Evolutionary conservation across 306 rosid species (phyloP).

Genomic region (Trifolium pratense): DNA sequence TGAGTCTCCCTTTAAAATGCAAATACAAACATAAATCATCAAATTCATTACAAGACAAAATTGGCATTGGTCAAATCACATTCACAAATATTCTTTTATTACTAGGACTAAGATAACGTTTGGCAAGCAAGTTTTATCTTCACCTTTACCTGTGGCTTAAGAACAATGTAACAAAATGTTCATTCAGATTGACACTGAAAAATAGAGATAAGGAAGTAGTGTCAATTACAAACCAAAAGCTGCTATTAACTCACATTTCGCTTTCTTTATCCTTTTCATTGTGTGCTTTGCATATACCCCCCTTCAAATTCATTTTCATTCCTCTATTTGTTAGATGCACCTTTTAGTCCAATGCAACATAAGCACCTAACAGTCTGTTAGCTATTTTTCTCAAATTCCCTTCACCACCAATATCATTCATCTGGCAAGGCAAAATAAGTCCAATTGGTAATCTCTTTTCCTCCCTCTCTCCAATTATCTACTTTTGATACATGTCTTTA

Average conservation of each 20-base stretch:
- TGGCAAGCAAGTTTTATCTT: constrained; percentile 14
- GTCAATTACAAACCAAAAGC: constrained; percentile 32
- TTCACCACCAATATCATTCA: constrained; percentile 4
- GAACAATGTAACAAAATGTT: constrained; percentile 6
- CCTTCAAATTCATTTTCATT: constrained; percentile 34
- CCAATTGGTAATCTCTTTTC: constrained; percentile 16
- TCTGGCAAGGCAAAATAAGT: constrained; percentile 10
- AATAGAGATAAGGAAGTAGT: constrained; percentile 44
- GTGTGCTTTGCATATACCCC: background rate
- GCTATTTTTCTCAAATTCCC: constrained; percentile 24
- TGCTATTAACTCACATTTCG: constrained; percentile 42
- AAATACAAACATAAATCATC: background rate
- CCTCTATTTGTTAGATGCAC: background rate
- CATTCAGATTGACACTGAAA: background rate
- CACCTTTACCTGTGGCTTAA: constrained; percentile 38
- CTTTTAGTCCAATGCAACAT: constrained; percentile 15
- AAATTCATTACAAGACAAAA: constrained; percentile 34
- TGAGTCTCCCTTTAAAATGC: background rate
- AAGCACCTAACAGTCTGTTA: constrained; percentile 1
- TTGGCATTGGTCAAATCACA: constrained; percentile 16
- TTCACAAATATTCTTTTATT: constrained; percentile 35
- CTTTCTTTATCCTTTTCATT: constrained; percentile 50
- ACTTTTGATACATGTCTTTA: background rate
- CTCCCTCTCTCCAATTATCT: background rate
- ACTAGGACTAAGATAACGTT: constrained; percentile 15